Conservation (phyloP, 371 early-diverging fungal genomes). For the Dichotomocladium elegans region DNA sequence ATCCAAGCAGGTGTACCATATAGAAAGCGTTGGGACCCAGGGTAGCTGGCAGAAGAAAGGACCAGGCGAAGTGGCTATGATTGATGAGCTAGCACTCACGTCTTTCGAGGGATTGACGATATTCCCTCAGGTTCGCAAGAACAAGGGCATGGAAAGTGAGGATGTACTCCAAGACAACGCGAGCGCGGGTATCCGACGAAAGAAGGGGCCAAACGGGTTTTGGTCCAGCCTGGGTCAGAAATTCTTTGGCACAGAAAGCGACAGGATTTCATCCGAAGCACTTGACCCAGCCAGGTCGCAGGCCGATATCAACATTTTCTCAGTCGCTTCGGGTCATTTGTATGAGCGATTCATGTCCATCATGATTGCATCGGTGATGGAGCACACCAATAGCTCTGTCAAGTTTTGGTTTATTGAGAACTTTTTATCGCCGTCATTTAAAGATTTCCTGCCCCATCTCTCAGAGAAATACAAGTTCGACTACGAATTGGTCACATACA, state of each 20-base stretch:
- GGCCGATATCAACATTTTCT: slow-evolving; percentile 88
- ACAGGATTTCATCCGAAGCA: too few species aligned
- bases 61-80: slow-evolving; percentile 30
- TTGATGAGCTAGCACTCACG: slow-evolving; percentile 51
- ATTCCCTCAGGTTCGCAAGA: slow-evolving; percentile 73
- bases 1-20: slow-evolving; percentile 70
- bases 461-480: slow-evolving; percentile 81
- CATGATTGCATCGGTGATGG: slow-evolving; percentile 92
- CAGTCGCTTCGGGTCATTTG: slow-evolving; percentile 94
- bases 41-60: slow-evolving; percentile 38
- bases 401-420: slow-evolving; percentile 98
- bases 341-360: slow-evolving; percentile 95
- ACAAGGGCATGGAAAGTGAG: slow-evolving; percentile 74
- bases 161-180: slow-evolving; percentile 61
- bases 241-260: too few species aligned
- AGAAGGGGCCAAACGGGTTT: slow-evolving; percentile 23
- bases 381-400: slow-evolving; percentile 80
- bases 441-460: slow-evolving; percentile 88
- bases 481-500: slow-evolving; percentile 93
- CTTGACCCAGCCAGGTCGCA: slow-evolving; percentile 19
- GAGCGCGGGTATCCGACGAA: not conserved
- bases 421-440: slow-evolving; percentile 93
- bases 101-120: slow-evolving; percentile 83
- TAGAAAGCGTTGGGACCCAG: slow-evolving; percentile 62
- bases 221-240: slow-evolving; percentile 52